These are phyloP conservation scores for Apiospora kogelbergensis DNA, from an alignment of 2,329 filamentous ascomycete species.

Conservation along the genomic window DNA sequence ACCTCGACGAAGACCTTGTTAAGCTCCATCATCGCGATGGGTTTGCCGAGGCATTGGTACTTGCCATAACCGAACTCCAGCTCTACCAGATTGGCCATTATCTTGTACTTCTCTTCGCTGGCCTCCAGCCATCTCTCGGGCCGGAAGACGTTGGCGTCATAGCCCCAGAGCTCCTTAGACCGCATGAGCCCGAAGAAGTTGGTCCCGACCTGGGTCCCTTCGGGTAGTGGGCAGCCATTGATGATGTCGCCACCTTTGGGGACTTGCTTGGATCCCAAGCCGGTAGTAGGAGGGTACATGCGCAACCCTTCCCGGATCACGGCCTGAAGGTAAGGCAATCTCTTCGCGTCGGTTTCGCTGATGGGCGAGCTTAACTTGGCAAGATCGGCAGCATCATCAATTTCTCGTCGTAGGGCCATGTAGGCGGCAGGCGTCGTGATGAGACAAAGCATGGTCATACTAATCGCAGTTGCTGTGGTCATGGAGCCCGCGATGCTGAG, in stretches of 20 bases:
- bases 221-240: constrained; percentile 35
- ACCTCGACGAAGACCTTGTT: constrained; percentile 44
- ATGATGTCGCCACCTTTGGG: constrained; percentile 32
- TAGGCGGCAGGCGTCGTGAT: constrained; percentile 23
- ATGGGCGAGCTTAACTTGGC: constrained; percentile 28
- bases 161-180: constrained; percentile 34
- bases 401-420: constrained; percentile 19
- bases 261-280: constrained; percentile 32
- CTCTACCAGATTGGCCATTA: constrained; percentile 35
- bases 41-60: constrained; percentile 41
- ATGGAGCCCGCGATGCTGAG: constrained; percentile 24
- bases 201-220: constrained; percentile 40
- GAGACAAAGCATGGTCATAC: constrained; percentile 26
- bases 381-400: constrained; percentile 16
- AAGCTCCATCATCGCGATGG: constrained; percentile 44
- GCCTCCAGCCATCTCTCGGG: constrained; percentile 45
- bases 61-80: constrained; percentile 40
- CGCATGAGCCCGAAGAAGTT: constrained; percentile 40
- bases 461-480: constrained; percentile 24
- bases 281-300: constrained; percentile 37
- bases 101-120: constrained; percentile 25
- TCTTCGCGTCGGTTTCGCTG: constrained; percentile 26
- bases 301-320: constrained; percentile 42
- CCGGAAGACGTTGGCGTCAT: constrained; percentile 35
- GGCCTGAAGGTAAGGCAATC: constrained; percentile 37